Evolutionary conservation across 1,284 basidiomycete genomes (phyloP).

Genomic region (Cryptococcus sp.): DNA sequence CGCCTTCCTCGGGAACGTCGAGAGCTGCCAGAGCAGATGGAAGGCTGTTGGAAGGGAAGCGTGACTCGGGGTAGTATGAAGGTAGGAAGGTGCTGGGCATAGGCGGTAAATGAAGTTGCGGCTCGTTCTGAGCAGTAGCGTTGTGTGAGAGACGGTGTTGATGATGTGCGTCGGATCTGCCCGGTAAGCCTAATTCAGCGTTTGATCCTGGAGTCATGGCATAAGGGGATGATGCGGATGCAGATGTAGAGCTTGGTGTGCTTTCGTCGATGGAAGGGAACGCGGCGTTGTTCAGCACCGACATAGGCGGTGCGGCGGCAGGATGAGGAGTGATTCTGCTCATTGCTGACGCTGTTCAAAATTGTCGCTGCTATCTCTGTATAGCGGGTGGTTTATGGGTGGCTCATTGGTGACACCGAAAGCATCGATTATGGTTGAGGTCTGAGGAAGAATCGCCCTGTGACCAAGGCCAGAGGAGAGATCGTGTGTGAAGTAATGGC

Average conservation of each 20-base stretch:
- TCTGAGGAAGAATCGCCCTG: no score
- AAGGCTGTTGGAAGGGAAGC: slow-evolving; percentile 5
- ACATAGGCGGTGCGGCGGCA: no score
- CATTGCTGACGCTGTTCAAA: no score
- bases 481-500: no score
- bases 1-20: background rate
- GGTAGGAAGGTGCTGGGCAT: slow-evolving; percentile 25
- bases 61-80: slow-evolving; percentile 23
- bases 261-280: background rate
- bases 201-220: background rate
- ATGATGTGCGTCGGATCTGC: background rate
- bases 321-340: no score
- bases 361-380: no score
- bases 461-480: no score
- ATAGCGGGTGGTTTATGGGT: no score
- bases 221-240: slow-evolving; percentile 3
- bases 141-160: background rate
- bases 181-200: no score
- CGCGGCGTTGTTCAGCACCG: no score
- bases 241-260: background rate
- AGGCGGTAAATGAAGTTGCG: slow-evolving; percentile 3
- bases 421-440: no score
- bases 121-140: background rate
- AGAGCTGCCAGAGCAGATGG: background rate
- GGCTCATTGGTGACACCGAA: no score